A percentile compares a stretch with the other conserved stretches of the same genome.
These are phyloP conservation scores for Naganishia antarctica DNA, from an alignment of 768 basidiomycete species.

Conservation along the genomic window DNA sequence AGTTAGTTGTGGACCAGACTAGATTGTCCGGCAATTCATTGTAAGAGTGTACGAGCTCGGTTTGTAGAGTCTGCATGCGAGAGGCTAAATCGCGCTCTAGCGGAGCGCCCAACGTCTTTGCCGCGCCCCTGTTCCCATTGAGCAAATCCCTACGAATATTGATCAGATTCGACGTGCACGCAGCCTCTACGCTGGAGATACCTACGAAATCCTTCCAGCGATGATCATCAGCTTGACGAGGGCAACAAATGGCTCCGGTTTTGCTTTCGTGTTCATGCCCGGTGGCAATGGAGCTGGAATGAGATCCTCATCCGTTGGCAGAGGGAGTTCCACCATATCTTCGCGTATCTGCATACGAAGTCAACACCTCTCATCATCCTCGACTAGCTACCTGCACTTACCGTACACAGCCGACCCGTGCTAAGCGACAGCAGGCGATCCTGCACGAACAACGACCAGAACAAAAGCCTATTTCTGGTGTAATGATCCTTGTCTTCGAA, in stretches of 20 bases:
- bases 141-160: constrained; percentile 21
- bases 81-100: constrained; percentile 34
- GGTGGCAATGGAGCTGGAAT: constrained; percentile 41
- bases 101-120: constrained; percentile 39
- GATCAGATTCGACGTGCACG: neutral
- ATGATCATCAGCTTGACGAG: constrained; percentile 46
- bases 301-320: constrained; percentile 44
- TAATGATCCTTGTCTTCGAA: constrained; percentile 45
- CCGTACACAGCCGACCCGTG: constrained; percentile 29
- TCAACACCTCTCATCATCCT: constrained; percentile 19
- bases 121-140: constrained; percentile 42
- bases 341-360: constrained; percentile 38
- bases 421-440: constrained; percentile 45
- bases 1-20: constrained; percentile 43
- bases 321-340: constrained; percentile 44
- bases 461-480: constrained; percentile 39
- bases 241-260: constrained; percentile 41
- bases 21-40: constrained; percentile 38
- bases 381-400: neutral
- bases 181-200: neutral
- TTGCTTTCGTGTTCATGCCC: constrained; percentile 27
- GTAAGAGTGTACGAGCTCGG: constrained; percentile 40
- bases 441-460: constrained; percentile 45
- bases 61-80: constrained; percentile 35
- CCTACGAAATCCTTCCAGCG: constrained; percentile 43